phyloP scores from a whole-genome alignment of 1,284 basidiomycete species.

The Fistulina hepatica region DNA sequence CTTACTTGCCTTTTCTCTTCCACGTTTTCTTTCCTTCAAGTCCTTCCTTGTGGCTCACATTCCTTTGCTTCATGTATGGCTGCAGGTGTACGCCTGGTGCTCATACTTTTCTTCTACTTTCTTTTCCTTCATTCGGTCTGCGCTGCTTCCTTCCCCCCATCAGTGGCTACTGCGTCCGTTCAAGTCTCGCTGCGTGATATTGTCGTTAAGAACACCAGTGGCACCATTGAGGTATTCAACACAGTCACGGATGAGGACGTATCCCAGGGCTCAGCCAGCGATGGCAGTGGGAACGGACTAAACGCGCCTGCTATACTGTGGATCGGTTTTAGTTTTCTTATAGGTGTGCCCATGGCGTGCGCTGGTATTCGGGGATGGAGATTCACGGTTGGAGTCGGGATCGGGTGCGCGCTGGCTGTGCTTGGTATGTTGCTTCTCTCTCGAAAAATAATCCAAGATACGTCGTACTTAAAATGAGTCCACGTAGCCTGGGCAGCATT shows the following conservation, averaged over 20 bases:
- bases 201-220: constrained; percentile 2
- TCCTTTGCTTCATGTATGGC: constrained; percentile 1
- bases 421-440: constrained; percentile 30
- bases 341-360: constrained; percentile 43
- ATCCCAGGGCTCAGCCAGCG: constrained; percentile 43
- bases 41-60: too few relatives aligned
- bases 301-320: constrained; percentile 41
- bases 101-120: not conserved
- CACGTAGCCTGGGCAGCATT: constrained; percentile 39
- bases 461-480: constrained; percentile 24
- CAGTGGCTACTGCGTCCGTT: constrained; percentile 7
- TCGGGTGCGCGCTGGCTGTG: constrained; percentile 38
- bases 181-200: constrained; percentile 3
- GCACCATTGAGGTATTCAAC: constrained; percentile 26
- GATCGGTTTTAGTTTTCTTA: constrained; percentile 38
- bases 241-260: constrained; percentile 37
- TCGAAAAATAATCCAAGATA: constrained; percentile 1
- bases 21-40: constrained; percentile 7
- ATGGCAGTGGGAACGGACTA: constrained; percentile 44
- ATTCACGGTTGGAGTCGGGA: constrained; percentile 39
- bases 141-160: constrained; percentile 2
- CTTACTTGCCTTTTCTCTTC: constrained; percentile 9
- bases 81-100: not conserved
- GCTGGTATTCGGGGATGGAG: constrained; percentile 47
- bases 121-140: not conserved